Percentiles rank a stretch among this genome's conserved stretches.
Conservation (phyloP, 768 basidiomycete species). For the Pulveroboletus sp. region DNA sequence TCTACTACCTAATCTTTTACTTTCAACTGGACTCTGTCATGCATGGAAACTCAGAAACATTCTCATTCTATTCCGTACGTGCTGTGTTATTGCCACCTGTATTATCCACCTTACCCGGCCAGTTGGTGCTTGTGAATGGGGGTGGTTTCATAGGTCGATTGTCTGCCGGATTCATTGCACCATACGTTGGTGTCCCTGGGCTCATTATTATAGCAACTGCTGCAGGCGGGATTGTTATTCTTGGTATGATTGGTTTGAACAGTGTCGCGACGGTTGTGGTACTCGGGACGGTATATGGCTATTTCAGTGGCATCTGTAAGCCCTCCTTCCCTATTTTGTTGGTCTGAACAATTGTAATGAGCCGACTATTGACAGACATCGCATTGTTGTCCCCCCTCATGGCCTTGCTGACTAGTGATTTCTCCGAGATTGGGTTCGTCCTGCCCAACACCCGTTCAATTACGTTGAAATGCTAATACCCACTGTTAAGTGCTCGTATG, state of each 20-base stretch:
- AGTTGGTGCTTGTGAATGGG: constrained; percentile 53
- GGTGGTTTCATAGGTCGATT: constrained; percentile 48
- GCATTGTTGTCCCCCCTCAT: constrained; percentile 40
- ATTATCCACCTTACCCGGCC: not conserved
- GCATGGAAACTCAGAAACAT: constrained; percentile 41
- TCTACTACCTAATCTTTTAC: constrained; percentile 53
- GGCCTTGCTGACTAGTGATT: constrained; percentile 38
- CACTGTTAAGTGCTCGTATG: not conserved
- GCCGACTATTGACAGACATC: constrained; percentile 32
- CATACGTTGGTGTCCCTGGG: constrained; percentile 41
- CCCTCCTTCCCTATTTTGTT: not conserved
- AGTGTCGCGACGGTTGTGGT: constrained; percentile 34
- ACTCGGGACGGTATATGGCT: constrained; percentile 43
- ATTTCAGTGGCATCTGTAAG: constrained; percentile 44
- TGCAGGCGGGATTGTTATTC: constrained; percentile 35
- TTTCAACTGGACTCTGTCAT: constrained; percentile 50
- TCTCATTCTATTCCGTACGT: constrained; percentile 55
- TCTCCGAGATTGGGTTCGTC: constrained; percentile 47
- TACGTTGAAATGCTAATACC: not conserved
- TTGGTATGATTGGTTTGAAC: constrained; percentile 42
- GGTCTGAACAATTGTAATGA: not conserved
- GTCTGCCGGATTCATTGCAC: constrained; percentile 42
- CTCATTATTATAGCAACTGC: constrained; percentile 36
- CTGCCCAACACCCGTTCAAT: not conserved
- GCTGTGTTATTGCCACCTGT: not conserved